Base-by-base conservation (phyloP, 345 rosid genomes). In the Zanthoxylum bungeanum region DNA sequence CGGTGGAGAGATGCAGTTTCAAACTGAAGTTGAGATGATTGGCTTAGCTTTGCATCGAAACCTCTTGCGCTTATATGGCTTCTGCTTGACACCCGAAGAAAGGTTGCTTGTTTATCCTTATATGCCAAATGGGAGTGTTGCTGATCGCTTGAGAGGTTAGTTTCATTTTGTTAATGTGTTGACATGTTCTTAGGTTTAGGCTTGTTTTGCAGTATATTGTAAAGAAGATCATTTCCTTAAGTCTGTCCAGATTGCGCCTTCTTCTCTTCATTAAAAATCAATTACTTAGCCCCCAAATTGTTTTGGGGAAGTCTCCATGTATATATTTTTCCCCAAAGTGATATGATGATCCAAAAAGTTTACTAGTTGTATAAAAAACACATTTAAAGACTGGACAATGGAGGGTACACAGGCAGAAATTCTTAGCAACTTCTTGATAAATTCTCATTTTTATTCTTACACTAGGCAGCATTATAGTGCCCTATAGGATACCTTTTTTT, bases 1-100 rank as follows among this genome's bases (percentile, higher is more conserved):
- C 74, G 86, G 93, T 7, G 98, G 99, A 76, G 97, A 95, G 84
- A 78, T 87, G 70, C 98, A 94, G 91, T 94, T 94, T 67, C 99
- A 92, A 78, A 94, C 98, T 2, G 98, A 95, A 79, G 98, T 95
- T 3, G 97, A 95, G 77, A 90, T 92, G 98, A 95, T 95, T 73
- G 97, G 99, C 24, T 87, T 95, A 79, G 97, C 99, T 37, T 83
- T 92, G 80, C 98, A 95, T 60, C 85, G 96, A 36, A 95, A 95
- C 78, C 92, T 95, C 40, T 75, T 95, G 70, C 89, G 88, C n/a
- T 75, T 95, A 7, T 89, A 85, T 74, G 99, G 98, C 55, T 92
- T 95, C 78, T 95, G 99, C 63, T 78, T 92, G 99, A 92, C 96
- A 0, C 60, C 83, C 0, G 88, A 88, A 34, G 99, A 92, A 79